Base-by-base conservation (phyloP, 2,329 filamentous ascomycete genomes). In the Calcarisporium arbuscula region DNA sequence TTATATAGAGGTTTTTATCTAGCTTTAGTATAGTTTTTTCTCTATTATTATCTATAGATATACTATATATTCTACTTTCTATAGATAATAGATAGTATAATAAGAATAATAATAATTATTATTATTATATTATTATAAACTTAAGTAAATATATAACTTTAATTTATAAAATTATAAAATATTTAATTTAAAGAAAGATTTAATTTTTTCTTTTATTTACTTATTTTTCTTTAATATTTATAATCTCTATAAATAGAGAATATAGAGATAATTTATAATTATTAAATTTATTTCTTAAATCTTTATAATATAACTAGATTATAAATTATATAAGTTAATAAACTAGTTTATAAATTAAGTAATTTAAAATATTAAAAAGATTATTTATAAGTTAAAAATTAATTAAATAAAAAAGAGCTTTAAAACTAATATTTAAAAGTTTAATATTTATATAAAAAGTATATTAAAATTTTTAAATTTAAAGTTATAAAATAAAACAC, bases 401-500 rank as follows among this genome's bases (percentile, higher is more conserved):
- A 25, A 25, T 9, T 25, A 25, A 9, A 25, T 25, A 9, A 25
- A 25, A 25, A 25, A 9, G n/a, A 25, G 8, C 8, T 25, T 25
- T 25, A 25, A 25, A 25, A 25, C 22, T 25, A 9, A 25, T 9
- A 9, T 25, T 25, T 25, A 25, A 9, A 25, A 25, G n/a, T 9
- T 25, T 9, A 25, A 25, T 8, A 25, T 9, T 9, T 25, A 25
- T 25, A 25, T 25, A 25, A 25, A 25, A 25, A 25, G 22, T n/a
- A 8, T 25, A 9, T 25, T 25, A 25, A 9, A 25, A 25, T 9
- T 8, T 25, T 25, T 25, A 25, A 25, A 25, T 9, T 9, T 25
- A 26, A n/a, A 16, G 22, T 23, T 19, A 26, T 18, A 21, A 25
- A 30, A 45, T 42, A 45, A 34, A 33, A 30, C 23, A 8, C 4